These are phyloP conservation scores for Backusella psychrophila DNA, from an alignment of 192 early-diverging fungal species.

Conservation along the genomic window DNA sequence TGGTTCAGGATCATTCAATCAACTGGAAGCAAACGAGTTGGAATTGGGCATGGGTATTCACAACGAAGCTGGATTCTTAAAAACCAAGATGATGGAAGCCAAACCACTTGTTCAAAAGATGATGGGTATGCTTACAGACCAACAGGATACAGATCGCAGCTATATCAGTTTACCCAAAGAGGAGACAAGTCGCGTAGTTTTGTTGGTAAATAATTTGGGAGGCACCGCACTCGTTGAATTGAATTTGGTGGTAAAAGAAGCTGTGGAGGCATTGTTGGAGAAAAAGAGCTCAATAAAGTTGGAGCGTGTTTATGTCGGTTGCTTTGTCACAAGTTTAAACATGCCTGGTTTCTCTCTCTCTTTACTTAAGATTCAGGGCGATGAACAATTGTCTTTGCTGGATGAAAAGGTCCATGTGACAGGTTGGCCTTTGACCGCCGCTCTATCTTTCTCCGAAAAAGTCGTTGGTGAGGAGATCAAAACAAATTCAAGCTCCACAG, in stretches of 20 bases:
- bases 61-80: constrained; percentile 75
- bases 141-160: constrained; percentile 35
- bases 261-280: constrained; percentile 44
- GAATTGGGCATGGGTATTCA: constrained; percentile 86
- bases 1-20: constrained; percentile 53
- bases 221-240: constrained; percentile 72
- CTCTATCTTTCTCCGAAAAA: background rate
- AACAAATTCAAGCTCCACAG: background rate
- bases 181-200: constrained; percentile 42
- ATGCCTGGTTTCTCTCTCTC: constrained; percentile 81
- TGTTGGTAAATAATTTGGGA: constrained; percentile 87
- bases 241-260: constrained; percentile 67
- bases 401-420: constrained; percentile 58
- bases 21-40: constrained; percentile 52
- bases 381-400: constrained; percentile 38
- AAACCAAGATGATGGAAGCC: constrained; percentile 47
- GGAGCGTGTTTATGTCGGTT: constrained; percentile 62
- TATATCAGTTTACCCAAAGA: constrained; percentile 28
- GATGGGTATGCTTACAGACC: constrained; percentile 52
- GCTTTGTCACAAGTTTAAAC: constrained; percentile 78
- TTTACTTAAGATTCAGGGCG: constrained; percentile 57
- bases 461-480: background rate
- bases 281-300: constrained; percentile 32
- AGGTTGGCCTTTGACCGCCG: constrained; percentile 51
- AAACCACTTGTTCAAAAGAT: constrained; percentile 50